These are phyloP conservation scores for Venustampulla echinocandica DNA, from an alignment of 495 filamentous ascomycete genomes.

Conservation along the genomic window DNA sequence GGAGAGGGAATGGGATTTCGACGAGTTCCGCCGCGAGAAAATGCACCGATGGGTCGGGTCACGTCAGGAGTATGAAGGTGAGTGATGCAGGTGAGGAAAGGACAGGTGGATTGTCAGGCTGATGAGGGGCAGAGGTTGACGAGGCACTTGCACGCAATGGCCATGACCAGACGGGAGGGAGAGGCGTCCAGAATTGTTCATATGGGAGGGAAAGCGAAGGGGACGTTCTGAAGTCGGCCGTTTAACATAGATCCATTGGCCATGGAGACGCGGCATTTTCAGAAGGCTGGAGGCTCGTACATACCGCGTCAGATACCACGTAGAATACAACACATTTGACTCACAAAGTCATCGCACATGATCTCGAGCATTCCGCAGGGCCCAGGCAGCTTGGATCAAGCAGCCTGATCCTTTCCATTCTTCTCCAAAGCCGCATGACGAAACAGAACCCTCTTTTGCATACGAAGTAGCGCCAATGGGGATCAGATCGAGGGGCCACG, in stretches of 20 bases:
- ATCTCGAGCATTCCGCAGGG: too few species aligned
- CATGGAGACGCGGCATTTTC: background rate
- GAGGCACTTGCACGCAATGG: background rate
- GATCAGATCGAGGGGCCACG: too few species aligned
- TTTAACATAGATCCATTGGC: background rate
- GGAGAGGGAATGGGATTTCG: conserved; percentile 72
- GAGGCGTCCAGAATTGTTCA: background rate
- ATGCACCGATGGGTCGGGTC: conserved; percentile 42
- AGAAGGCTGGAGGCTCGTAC: too few species aligned
- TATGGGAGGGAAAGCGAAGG: background rate
- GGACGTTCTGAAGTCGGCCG: conserved; percentile 1
- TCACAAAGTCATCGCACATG: too few species aligned
- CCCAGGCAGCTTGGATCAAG: too few species aligned
- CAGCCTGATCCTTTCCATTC: too few species aligned
- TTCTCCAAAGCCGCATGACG: too few species aligned
- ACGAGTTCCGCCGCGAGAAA: conserved; percentile 61
- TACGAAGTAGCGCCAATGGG: too few species aligned
- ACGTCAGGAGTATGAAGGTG: conserved; percentile 26
- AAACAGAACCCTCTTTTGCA: too few species aligned
- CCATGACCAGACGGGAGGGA: conserved; percentile 2
- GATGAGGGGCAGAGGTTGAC: conserved; percentile 1
- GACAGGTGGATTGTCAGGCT: background rate
- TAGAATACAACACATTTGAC: too few species aligned
- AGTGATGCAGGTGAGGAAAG: conserved; percentile 1
- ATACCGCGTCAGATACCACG: too few species aligned